Evolutionary conservation across 2,329 filamentous ascomycete genomes (phyloP), one percentile per base, ranked within the genome.

Genomic region (Aciculosporium take): DNA sequence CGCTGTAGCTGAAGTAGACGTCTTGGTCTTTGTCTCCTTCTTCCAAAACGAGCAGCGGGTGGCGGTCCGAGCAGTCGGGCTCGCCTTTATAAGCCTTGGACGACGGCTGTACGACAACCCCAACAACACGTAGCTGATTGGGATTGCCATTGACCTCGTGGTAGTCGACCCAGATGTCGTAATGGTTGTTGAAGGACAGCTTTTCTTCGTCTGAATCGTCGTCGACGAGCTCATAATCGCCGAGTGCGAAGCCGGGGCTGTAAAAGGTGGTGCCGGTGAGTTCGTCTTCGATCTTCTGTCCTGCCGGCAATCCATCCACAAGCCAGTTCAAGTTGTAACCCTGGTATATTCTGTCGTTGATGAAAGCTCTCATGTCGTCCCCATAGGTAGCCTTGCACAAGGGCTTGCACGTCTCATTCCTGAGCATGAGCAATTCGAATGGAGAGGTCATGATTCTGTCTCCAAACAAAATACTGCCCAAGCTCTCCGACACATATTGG

Each of bases 391-490:
- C 69, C 23, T 70, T 65, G 61, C 91, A 98, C 3, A 94, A 69
- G 13, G 72, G 62, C 60, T 89, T 91, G 68, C 91, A 98, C 0
- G 79, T 80, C 61, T 95, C 84, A 58, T 98, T 91, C 47, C 77
- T 67, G 42, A 66, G 77, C 88, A 98, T 95, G 50, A 77, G 74
- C 46, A 96, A 68, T 56, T 94, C 78, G 56, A 94, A 94, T 0
- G 89, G 85, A 28, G 89, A 96, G n/a, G 86, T 94, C 66, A 86
- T 86, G 65, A 98, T 98, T 43, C 91, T 78, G 64, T 98, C 91
- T 51, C 91, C 91, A 53, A 98, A 98, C 39, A 98, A 65, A 57
- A 98, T 98, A 68, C 89, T 95, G 20, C 91, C 91, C 48, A 98
- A 63, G 46, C 61, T 63, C 65, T 95, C 91, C 31, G 84, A 80